phyloP scores from a whole-genome alignment of 1,139 yeast species.

The Pichia sp. region DNA sequence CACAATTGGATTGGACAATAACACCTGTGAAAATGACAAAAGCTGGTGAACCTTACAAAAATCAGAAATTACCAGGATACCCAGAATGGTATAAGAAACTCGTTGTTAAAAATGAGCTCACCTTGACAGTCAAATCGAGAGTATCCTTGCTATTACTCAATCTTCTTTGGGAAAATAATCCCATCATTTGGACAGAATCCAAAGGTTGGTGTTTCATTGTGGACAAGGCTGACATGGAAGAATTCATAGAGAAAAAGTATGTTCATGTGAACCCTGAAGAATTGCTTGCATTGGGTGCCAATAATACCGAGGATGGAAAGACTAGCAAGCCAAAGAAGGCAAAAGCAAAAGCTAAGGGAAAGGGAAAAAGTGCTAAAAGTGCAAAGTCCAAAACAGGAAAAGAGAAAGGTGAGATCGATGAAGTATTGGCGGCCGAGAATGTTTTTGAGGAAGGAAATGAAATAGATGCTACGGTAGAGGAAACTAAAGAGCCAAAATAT shows the following conservation, averaged over 20 bases:
- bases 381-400: constrained; percentile 1
- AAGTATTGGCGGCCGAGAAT: too few relatives aligned
- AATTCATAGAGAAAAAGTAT: constrained; percentile 49
- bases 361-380: background rate
- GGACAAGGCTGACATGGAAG: constrained; percentile 30
- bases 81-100: constrained; percentile 92
- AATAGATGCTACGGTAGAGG: background rate
- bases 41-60: constrained; percentile 67
- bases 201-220: constrained; percentile 90
- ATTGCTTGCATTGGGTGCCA: background rate
- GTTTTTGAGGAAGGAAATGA: background rate
- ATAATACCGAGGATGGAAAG: too few relatives aligned
- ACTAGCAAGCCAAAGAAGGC: background rate
- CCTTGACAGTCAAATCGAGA: constrained; percentile 65
- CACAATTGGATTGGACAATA: constrained; percentile 82
- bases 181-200: constrained; percentile 65
- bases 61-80: constrained; percentile 79
- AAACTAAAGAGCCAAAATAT: background rate
- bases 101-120: constrained; percentile 46
- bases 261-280: constrained; percentile 15
- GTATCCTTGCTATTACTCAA: constrained; percentile 69
- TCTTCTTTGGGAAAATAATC: constrained; percentile 80
- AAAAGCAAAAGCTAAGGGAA: background rate
- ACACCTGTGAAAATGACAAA: constrained; percentile 57
- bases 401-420: too few relatives aligned